These are phyloP conservation scores for Melanomma pulvis-pyrius DNA, from an alignment of 495 filamentous ascomycete genomes.

Conservation along the genomic window DNA sequence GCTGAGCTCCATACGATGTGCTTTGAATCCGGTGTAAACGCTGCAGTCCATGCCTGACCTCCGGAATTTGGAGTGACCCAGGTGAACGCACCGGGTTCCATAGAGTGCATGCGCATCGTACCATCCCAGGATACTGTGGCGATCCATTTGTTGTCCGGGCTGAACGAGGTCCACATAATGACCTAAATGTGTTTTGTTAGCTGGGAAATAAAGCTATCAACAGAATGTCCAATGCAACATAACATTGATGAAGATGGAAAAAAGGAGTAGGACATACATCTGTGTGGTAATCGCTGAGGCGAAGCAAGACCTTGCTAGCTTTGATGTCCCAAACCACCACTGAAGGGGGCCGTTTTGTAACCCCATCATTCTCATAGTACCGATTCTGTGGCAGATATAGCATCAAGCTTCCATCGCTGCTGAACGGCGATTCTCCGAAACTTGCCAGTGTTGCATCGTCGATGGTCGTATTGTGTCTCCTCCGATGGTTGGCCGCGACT, in stretches of 20 bases:
- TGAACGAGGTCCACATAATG: constrained; percentile 43
- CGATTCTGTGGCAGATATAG: constrained; percentile 1
- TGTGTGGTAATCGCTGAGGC: constrained; percentile 42
- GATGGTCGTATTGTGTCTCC: constrained; percentile 12
- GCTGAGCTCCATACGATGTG: constrained; percentile 29
- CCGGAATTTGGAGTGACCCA: constrained; percentile 17
- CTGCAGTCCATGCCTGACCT: constrained; percentile 37
- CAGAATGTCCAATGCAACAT: no score
- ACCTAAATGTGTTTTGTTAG: background rate
- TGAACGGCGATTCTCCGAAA: constrained; percentile 1
- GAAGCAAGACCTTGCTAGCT: background rate
- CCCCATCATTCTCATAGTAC: background rate
- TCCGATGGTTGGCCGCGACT: constrained; percentile 7
- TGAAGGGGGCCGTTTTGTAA: background rate
- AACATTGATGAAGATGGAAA: no score
- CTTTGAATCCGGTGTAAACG: constrained; percentile 38
- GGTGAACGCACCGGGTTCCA: constrained; percentile 25
- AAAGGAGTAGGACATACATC: constrained; percentile 27
- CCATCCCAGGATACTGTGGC: constrained; percentile 45
- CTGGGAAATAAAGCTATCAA: background rate
- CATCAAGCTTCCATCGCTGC: constrained; percentile 9
- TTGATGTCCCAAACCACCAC: constrained; percentile 28
- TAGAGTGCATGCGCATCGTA: constrained; percentile 43
- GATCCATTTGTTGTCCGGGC: constrained; percentile 40
- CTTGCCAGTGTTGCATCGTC: background rate